phyloP scores from a whole-genome alignment of 306 rosid genomes.

The Trichosanthes cucumerina region DNA sequence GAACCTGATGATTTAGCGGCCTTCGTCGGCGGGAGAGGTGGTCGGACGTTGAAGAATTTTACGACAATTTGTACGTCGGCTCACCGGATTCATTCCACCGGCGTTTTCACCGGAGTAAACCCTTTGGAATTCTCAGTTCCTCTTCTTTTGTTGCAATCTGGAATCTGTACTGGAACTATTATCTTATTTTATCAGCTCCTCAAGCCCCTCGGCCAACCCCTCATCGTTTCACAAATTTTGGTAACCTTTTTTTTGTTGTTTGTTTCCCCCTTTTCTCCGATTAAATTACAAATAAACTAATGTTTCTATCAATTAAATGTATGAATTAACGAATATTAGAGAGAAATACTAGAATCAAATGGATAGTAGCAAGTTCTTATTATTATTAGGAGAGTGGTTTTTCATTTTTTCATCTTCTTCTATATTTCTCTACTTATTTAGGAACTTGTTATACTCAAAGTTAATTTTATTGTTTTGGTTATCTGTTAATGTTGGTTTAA shows the following conservation, averaged over 20 bases:
- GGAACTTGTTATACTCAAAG: too few relatives aligned
- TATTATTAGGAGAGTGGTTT: too few relatives aligned
- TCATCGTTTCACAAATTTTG: constrained; percentile 19
- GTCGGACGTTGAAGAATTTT: not conserved
- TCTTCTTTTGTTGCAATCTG: constrained; percentile 21
- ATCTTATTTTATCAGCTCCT: constrained; percentile 13
- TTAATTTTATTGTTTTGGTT: too few relatives aligned
- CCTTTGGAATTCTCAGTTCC: constrained; percentile 19
- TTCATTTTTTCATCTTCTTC: too few relatives aligned
- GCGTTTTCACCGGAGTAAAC: constrained; percentile 2
- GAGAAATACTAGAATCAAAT: too few relatives aligned
- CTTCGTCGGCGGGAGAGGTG: not conserved
- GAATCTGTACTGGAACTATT: constrained; percentile 5
- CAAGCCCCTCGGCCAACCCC: constrained; percentile 23
- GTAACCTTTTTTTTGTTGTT: not conserved
- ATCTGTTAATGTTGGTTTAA: not conserved
- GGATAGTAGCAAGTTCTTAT: too few relatives aligned
- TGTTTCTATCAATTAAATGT: too few relatives aligned
- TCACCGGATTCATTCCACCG: not conserved
- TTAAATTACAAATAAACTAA: too few relatives aligned
- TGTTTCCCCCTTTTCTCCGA: too few relatives aligned
- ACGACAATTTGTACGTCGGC: constrained; percentile 8
- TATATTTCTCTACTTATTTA: too few relatives aligned
- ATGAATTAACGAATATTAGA: too few relatives aligned
- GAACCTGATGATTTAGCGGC: not conserved